These are phyloP conservation scores for Mortierella sp. DNA, from an alignment of 371 early-diverging fungal species.

Conservation along the genomic window DNA sequence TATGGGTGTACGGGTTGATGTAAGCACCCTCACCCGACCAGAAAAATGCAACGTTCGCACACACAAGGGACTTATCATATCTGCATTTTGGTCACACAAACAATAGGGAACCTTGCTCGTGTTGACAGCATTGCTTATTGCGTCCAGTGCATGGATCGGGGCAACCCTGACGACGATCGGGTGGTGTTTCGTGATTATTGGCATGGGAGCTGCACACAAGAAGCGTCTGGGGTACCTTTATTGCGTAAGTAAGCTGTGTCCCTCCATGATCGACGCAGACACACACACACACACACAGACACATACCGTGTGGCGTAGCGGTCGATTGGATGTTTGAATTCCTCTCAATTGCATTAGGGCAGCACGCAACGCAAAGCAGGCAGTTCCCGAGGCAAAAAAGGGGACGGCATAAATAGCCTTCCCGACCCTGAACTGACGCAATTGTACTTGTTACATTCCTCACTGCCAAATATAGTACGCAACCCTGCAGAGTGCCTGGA, in stretches of 20 bases:
- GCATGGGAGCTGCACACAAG: constrained; percentile 38
- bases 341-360: too few relatives aligned
- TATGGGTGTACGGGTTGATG: background rate
- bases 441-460: background rate
- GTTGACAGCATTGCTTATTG: constrained; percentile 28
- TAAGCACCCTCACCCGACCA: background rate
- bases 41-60: background rate
- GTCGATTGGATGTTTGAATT: background rate
- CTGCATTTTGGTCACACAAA: too few relatives aligned
- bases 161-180: constrained; percentile 26
- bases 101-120: constrained; percentile 24
- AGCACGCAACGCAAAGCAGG: too few relatives aligned
- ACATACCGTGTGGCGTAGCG: background rate
- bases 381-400: too few relatives aligned
- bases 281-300: too few relatives aligned
- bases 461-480: constrained; percentile 16
- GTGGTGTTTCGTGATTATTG: constrained; percentile 28
- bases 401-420: too few relatives aligned
- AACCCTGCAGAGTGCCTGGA: constrained; percentile 30
- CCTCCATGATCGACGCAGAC: too few relatives aligned
- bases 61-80: background rate
- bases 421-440: background rate
- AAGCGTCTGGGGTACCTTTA: constrained; percentile 40
- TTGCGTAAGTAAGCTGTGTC: constrained; percentile 18
- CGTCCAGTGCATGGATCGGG: constrained; percentile 33